Conservation (phyloP, 768 basidiomycete genomes). For the Trametes elegans region DNA sequence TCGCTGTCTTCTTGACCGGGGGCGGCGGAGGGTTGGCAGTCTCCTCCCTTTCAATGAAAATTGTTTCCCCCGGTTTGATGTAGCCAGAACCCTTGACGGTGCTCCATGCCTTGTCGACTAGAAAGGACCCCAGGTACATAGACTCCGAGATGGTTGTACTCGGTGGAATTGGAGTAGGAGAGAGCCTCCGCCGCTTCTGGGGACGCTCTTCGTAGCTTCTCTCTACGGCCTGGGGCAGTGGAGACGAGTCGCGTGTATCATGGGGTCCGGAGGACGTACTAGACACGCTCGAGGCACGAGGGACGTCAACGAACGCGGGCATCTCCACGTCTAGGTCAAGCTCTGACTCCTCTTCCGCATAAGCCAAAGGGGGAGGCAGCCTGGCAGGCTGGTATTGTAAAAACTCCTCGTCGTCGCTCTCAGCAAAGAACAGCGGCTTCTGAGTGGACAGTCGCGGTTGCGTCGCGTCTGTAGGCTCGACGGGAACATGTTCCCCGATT, state of each 20-base stretch:
- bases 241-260: conserved; percentile 21
- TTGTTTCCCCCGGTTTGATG: conserved; percentile 58
- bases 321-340: conserved; percentile 22
- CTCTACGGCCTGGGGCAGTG: conserved; percentile 26
- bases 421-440: conserved; percentile 40
- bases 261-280: conserved; percentile 33
- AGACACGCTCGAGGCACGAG: conserved; percentile 40
- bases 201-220: conserved; percentile 29
- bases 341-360: conserved; percentile 1
- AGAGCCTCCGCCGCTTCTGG: conserved; percentile 49
- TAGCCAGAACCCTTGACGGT: conserved; percentile 74
- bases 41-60: conserved; percentile 56
- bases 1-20: conserved; percentile 23
- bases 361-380: background rate
- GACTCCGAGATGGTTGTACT: conserved; percentile 27
- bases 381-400: background rate
- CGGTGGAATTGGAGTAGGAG: conserved; percentile 7
- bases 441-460: conserved; percentile 7
- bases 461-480: background rate
- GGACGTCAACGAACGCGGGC: conserved; percentile 26
- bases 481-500: too few relatives aligned
- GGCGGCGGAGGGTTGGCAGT: conserved; percentile 31
- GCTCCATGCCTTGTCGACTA: conserved; percentile 77
- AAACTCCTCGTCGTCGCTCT: conserved; percentile 44
- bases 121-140: conserved; percentile 62